Evolutionary conservation across 192 early-diverging fungal genomes (phyloP).

Genomic region (Jimgerdemannia flammicorona): DNA sequence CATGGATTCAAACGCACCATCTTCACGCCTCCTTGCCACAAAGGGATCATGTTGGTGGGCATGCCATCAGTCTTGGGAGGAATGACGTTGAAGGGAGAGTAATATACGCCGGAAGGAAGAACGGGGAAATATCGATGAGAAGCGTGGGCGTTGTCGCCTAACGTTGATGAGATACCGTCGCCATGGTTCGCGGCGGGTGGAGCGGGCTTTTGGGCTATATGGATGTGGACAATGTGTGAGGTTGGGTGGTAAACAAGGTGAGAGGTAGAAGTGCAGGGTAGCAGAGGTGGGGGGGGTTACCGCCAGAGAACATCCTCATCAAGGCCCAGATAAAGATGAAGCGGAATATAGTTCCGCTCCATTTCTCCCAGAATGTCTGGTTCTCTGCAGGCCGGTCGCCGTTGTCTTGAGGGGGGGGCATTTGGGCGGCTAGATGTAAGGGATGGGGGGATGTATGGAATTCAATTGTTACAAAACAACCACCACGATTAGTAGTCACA

Average conservation of each 20-base stretch:
- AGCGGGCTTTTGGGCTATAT: constrained; percentile 4
- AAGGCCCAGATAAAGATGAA: constrained; percentile 28
- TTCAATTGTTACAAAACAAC: too few relatives aligned
- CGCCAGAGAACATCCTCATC: constrained; percentile 9
- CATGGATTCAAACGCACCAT: constrained; percentile 5
- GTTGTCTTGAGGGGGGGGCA: neutral
- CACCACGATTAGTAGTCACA: too few relatives aligned
- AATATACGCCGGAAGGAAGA: constrained; percentile 18
- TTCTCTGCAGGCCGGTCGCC: neutral
- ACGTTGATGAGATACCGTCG: too few relatives aligned
- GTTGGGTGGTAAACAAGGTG: neutral
- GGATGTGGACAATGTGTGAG: neutral
- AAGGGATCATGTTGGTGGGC: constrained; percentile 14
- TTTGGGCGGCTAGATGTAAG: too few relatives aligned
- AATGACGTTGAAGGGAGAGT: constrained; percentile 12
- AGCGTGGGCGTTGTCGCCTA: neutral
- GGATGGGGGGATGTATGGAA: too few relatives aligned
- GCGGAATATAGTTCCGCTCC: constrained; percentile 23
- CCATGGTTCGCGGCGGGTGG: too few relatives aligned
- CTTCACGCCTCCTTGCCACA: constrained; percentile 15
- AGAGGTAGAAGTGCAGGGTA: constrained; percentile 3
- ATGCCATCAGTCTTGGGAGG: neutral
- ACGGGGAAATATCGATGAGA: neutral
- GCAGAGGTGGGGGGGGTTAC: too few relatives aligned
- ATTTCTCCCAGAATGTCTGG: constrained; percentile 19